Evolutionary conservation across 2,329 filamentous ascomycete genomes (phyloP).

Genomic region (Sordariomycetes sp.): DNA sequence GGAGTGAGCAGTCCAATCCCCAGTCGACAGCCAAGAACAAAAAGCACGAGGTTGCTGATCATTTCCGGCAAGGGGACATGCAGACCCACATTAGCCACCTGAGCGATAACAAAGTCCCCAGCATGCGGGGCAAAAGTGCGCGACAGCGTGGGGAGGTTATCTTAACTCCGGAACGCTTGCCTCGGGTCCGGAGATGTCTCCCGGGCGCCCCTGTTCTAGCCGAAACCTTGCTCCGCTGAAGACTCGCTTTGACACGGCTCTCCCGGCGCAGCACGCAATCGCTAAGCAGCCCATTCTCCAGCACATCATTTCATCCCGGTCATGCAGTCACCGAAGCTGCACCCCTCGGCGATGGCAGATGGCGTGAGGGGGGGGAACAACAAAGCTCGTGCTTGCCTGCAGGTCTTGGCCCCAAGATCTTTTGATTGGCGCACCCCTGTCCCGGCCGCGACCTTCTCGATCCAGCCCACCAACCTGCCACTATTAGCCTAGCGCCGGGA

Average conservation of each 20-base stretch:
- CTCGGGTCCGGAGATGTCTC: too few relatives aligned
- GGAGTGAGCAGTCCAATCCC: neutral
- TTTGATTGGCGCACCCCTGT: neutral
- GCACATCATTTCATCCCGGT: too few relatives aligned
- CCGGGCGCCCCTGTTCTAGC: too few relatives aligned
- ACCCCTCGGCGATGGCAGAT: neutral
- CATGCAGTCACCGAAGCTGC: neutral
- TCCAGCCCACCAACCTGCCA: neutral
- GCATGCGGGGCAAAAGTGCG: neutral
- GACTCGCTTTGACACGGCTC: too few relatives aligned
- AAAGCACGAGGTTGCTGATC: neutral
- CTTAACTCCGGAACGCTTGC: too few relatives aligned
- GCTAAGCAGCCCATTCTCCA: too few relatives aligned
- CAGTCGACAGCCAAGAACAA: neutral
- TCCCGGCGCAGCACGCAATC: too few relatives aligned
- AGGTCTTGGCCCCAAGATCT: neutral
- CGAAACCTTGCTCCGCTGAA: too few relatives aligned
- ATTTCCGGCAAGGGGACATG: neutral
- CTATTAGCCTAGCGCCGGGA: neutral
- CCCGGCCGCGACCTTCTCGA: neutral
- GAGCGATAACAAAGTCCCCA: neutral
- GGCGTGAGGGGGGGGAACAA: neutral
- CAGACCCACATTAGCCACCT: neutral
- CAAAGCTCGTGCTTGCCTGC: neutral
- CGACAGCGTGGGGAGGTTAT: neutral